These are phyloP conservation scores for Jamesozyma spencerorum DNA, from an alignment of 805 yeast genomes.

Conservation along the genomic window DNA sequence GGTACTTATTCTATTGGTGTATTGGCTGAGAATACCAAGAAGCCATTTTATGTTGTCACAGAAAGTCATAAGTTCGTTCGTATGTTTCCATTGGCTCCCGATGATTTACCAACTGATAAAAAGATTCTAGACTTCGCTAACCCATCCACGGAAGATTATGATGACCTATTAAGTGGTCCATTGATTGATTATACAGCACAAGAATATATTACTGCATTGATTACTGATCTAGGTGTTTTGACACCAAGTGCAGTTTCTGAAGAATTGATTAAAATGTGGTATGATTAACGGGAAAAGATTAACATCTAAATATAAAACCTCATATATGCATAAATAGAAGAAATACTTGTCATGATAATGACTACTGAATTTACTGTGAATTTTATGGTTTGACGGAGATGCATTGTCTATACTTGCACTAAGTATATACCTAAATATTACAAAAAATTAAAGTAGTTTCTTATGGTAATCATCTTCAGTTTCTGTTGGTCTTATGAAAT, in stretches of 20 bases:
- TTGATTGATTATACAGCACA: slow-evolving; percentile 90
- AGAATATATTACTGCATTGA: slow-evolving; percentile 87
- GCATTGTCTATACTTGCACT: neutral
- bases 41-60: slow-evolving; percentile 88
- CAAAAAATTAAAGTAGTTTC: slow-evolving; percentile 14
- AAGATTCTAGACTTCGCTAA: slow-evolving; percentile 39
- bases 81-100: slow-evolving; percentile 87
- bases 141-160: slow-evolving; percentile 16
- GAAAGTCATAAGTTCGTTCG: slow-evolving; percentile 95
- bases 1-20: slow-evolving; percentile 95
- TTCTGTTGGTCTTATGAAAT: slow-evolving; percentile 20
- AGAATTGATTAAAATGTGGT: slow-evolving; percentile 96
- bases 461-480: slow-evolving; percentile 20
- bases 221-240: slow-evolving; percentile 91
- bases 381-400: too few species aligned
- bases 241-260: slow-evolving; percentile 98
- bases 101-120: slow-evolving; percentile 66
- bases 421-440: neutral
- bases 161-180: slow-evolving; percentile 38
- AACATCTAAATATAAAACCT: neutral
- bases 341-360: neutral
- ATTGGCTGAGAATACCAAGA: slow-evolving; percentile 78
- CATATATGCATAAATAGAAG: neutral
- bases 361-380: neutral
- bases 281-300: slow-evolving; percentile 42